A percentile compares a stretch with the other conserved stretches of the same genome.
Evolutionary conservation across 192 early-diverging fungal species (phyloP).

Genomic region (Rhizophlyctis rosea): DNA sequence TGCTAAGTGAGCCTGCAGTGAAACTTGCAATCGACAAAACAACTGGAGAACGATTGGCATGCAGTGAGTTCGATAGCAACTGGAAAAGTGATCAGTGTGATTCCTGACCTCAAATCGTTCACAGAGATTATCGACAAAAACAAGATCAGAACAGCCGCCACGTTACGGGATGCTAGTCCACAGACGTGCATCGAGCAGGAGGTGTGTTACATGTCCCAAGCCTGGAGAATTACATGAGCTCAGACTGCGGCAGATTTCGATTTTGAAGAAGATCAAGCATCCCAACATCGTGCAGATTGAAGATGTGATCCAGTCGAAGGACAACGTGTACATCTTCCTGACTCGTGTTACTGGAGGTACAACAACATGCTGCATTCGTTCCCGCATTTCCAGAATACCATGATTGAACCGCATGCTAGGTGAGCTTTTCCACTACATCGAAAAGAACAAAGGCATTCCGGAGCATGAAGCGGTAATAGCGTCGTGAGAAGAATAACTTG

Average conservation of each 20-base stretch:
- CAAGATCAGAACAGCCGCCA: too few relatives aligned
- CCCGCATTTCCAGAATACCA: background rate
- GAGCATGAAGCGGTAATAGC: constrained; percentile 21
- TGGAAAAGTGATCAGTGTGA: too few relatives aligned
- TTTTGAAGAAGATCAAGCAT: constrained; percentile 22
- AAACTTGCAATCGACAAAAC: constrained; percentile 12
- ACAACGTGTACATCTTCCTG: constrained; percentile 16
- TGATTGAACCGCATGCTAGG: background rate
- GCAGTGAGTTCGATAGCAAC: constrained; percentile 15
- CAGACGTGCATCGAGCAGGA: constrained; percentile 5
- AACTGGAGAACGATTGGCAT: constrained; percentile 23
- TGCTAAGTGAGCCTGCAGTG: background rate
- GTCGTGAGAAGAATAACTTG: too few relatives aligned
- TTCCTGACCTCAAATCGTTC: too few relatives aligned
- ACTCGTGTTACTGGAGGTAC: constrained; percentile 22
- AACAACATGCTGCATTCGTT: background rate
- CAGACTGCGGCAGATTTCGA: constrained; percentile 17
- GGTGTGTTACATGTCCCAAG: too few relatives aligned
- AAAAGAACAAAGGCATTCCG: background rate
- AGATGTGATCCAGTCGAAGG: constrained; percentile 11
- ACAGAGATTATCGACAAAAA: too few relatives aligned
- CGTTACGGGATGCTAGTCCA: too few relatives aligned
- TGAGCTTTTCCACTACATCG: constrained; percentile 29
- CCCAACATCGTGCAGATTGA: constrained; percentile 24
- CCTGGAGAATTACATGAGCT: too few relatives aligned